Base-by-base conservation (phyloP, 2,329 filamentous ascomycete species). In the Cordyceps farinosa region DNA sequence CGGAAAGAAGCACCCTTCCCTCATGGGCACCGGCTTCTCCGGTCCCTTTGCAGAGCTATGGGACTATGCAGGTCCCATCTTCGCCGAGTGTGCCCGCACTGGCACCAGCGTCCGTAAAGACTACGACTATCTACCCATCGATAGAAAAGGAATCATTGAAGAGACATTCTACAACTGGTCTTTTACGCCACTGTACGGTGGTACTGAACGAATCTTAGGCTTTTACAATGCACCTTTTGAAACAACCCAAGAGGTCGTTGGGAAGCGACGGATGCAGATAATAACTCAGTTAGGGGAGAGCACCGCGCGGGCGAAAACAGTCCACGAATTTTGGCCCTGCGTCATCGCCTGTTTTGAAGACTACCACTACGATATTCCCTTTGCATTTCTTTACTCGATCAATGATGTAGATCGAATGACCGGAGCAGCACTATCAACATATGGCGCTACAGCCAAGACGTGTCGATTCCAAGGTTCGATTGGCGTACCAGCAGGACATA, bases 1-100 rank as follows among this genome's bases (percentile, higher is more conserved):
- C 8, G 86, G 86, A 3, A 82, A 86, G 66, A 88, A 88, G 65
- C 86, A 88, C 65, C 86, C 86, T 0, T 71, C 71, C 1, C 73
- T 88, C 30, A 86, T 89, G 79, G 86, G 86, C 0, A 82, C 82
- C 45, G 82, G 76, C 30, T 73, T 87, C 68, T 78, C 77, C 9
- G 80, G 84, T 2, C 85, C 84, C 1, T 88, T 85, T 79, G 72
- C 79, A 1, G 86, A 88, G 67, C 65, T 73, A 1, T 77, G 75
- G 74, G 73, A 75, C 15, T 68, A 71, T 6, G 64, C 72, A 6
- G 70, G 68, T 5, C 68, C 72, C 7, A 64, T 73, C 2, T 74
- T 77, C 30, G 70, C 75, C 17, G 75, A 78, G 62, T 73, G 75
- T 48, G 72, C 73, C 0, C 69, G 74, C 2, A 77, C 75, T 0